phyloP scores from a whole-genome alignment of 1,139 yeast species.

The Yamadazyma membranifaciens region DNA sequence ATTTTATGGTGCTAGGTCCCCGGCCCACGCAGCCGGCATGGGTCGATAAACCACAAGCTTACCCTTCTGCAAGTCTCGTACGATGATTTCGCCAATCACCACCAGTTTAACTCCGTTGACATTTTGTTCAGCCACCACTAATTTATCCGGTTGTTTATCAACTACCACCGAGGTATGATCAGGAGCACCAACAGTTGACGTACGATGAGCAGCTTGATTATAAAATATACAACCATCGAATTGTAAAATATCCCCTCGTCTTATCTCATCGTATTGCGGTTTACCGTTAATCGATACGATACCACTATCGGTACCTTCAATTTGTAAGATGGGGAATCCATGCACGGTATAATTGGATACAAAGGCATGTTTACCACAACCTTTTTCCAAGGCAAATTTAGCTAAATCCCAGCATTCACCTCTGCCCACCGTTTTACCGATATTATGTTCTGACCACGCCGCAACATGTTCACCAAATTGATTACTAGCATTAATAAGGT shows the following conservation, averaged over 20 bases:
- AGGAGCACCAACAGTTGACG: constrained; percentile 53
- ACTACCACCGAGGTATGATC: constrained; percentile 66
- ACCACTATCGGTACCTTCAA: constrained; percentile 26
- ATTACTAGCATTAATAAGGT: constrained; percentile 39
- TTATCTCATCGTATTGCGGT: constrained; percentile 33
- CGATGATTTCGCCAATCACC: constrained; percentile 39
- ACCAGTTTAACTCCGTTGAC: constrained; percentile 53
- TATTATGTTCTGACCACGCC: constrained; percentile 57
- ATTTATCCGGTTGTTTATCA: constrained; percentile 26
- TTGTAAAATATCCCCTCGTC: constrained; percentile 45
- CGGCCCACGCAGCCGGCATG: constrained; percentile 25
- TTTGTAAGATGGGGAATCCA: constrained; percentile 54
- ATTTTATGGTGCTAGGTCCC: constrained; percentile 2
- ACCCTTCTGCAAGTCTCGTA: constrained; percentile 48
- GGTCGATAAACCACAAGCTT: constrained; percentile 54
- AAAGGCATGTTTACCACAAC: constrained; percentile 64
- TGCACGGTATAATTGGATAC: constrained; percentile 53
- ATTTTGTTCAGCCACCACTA: constrained; percentile 61
- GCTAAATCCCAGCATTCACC: constrained; percentile 87
- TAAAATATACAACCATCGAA: constrained; percentile 44
- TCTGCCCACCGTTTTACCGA: constrained; percentile 57
- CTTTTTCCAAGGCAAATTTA: constrained; percentile 55
- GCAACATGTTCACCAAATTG: constrained; percentile 57
- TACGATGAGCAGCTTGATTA: constrained; percentile 24
- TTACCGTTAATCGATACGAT: constrained; percentile 16